These are phyloP conservation scores for Rubroboletus satanas DNA, from an alignment of 768 basidiomycete genomes.

Conservation along the genomic window DNA sequence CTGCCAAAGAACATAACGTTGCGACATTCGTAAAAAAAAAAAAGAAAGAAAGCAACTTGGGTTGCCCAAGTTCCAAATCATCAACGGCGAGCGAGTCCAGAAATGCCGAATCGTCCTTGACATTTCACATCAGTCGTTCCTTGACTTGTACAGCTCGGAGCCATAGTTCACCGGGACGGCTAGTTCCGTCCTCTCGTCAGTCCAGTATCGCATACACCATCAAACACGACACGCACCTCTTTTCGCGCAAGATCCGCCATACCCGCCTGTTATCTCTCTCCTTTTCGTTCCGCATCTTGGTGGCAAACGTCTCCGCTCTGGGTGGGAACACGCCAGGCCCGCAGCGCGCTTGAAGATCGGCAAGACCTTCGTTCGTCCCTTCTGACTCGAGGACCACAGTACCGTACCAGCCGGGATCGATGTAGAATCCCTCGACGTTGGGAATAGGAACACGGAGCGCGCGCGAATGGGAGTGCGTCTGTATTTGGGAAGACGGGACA, in stretches of 20 bases:
- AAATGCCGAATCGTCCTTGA: neutral
- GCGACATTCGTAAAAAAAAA: constrained; percentile 5
- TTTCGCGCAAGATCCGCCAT: constrained; percentile 73
- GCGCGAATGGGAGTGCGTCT: constrained; percentile 27
- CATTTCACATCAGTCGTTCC: constrained; percentile 50
- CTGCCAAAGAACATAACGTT: constrained; percentile 2
- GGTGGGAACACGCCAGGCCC: constrained; percentile 65
- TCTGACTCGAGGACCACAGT: constrained; percentile 81
- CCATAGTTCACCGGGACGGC: constrained; percentile 28
- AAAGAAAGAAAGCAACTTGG: neutral
- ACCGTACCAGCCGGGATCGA: constrained; percentile 83
- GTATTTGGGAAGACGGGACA: constrained; percentile 30
- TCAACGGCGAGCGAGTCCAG: neutral
- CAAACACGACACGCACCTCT: constrained; percentile 48
- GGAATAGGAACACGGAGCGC: constrained; percentile 47
- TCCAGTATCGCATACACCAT: neutral
- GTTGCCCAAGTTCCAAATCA: constrained; percentile 1
- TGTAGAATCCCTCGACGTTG: constrained; percentile 47
- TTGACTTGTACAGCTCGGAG: constrained; percentile 56
- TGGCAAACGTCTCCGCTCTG: constrained; percentile 38
- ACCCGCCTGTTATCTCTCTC: constrained; percentile 48
- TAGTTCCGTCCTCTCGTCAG: constrained; percentile 4
- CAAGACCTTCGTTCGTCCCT: constrained; percentile 81
- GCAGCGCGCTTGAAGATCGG: constrained; percentile 73
- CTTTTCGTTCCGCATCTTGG: constrained; percentile 36